Evolutionary conservation across 2,329 filamentous ascomycete species (phyloP).

Genomic region (Trichophyton simii): DNA sequence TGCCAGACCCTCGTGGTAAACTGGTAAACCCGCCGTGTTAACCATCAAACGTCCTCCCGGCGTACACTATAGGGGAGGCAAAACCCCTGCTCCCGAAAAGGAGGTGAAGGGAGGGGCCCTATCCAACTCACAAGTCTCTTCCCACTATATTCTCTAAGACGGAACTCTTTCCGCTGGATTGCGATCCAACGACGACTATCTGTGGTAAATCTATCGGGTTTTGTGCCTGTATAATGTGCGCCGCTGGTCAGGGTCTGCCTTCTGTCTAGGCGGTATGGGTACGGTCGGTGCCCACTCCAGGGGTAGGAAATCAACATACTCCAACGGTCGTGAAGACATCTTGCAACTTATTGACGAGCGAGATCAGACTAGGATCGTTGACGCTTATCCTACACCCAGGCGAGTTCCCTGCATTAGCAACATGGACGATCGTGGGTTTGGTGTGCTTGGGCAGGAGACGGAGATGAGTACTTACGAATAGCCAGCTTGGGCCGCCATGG

Average conservation of each 20-base stretch:
- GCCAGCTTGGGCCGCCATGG: slow-evolving; percentile 34
- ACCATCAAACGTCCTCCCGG: slow-evolving; percentile 2
- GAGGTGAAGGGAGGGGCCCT: not conserved
- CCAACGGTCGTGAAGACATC: slow-evolving; percentile 98
- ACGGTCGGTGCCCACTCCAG: not conserved
- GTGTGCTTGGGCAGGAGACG: slow-evolving; percentile 10
- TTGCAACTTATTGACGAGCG: slow-evolving; percentile 95
- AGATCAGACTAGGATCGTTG: slow-evolving; percentile 57
- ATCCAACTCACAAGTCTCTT: slow-evolving; percentile 74
- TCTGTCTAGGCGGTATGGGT: not conserved
- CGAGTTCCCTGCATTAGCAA: slow-evolving; percentile 5
- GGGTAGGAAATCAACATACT: slow-evolving; percentile 36
- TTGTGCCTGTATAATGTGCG: slow-evolving; percentile 53
- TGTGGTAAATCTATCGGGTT: slow-evolving; percentile 98
- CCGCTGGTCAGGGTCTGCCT: slow-evolving; percentile 12
- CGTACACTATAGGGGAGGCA: slow-evolving; percentile 1
- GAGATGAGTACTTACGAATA: slow-evolving; percentile 30
- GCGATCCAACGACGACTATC: slow-evolving; percentile 94
- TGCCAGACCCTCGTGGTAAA: slow-evolving; percentile 91
- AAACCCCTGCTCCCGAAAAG: not conserved
- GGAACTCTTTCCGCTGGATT: slow-evolving; percentile 98
- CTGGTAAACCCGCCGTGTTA: slow-evolving; percentile 35
- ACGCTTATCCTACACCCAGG: slow-evolving; percentile 50
- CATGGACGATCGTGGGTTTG: not conserved
- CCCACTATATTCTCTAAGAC: slow-evolving; percentile 98